A percentile compares a stretch with the other conserved stretches of the same genome.
These are phyloP conservation scores for Podaxis pistillaris DNA, from an alignment of 768 basidiomycete species.

Conservation along the genomic window DNA sequence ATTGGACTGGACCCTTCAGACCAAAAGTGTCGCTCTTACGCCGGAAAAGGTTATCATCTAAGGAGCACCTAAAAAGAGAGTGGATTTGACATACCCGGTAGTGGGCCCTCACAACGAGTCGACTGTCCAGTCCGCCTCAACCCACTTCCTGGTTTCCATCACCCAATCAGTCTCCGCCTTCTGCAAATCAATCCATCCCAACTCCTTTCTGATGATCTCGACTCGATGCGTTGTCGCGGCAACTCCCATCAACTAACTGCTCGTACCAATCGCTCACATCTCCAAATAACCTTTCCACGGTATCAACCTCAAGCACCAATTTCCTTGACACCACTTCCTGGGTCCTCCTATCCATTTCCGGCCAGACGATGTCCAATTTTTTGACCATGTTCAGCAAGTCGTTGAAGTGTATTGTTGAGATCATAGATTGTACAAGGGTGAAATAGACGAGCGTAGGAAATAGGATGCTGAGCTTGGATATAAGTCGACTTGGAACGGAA, in stretches of 20 bases:
- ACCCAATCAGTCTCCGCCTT: constrained; percentile 1
- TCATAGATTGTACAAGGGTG: background rate
- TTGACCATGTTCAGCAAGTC: constrained; percentile 1
- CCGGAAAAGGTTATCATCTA: too few species aligned
- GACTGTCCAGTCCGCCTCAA: background rate
- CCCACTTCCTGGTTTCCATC: background rate
- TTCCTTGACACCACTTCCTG: background rate
- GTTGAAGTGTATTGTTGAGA: background rate
- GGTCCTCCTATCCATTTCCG: background rate
- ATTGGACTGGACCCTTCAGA: too few species aligned
- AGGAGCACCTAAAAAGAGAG: too few species aligned
- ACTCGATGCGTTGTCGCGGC: background rate
- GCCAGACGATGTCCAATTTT: background rate
- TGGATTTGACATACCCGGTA: background rate
- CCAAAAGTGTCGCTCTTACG: too few species aligned
- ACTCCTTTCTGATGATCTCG: background rate
- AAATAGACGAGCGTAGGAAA: background rate
- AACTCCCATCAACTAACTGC: background rate
- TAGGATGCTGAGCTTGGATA: background rate
- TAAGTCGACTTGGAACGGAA: background rate
- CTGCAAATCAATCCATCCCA: background rate
- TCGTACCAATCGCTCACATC: background rate
- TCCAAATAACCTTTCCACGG: background rate
- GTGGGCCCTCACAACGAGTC: background rate
- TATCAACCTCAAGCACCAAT: background rate